Conservation (phyloP, 768 basidiomycete genomes). For the Hebeloma cylindrosporum region DNA sequence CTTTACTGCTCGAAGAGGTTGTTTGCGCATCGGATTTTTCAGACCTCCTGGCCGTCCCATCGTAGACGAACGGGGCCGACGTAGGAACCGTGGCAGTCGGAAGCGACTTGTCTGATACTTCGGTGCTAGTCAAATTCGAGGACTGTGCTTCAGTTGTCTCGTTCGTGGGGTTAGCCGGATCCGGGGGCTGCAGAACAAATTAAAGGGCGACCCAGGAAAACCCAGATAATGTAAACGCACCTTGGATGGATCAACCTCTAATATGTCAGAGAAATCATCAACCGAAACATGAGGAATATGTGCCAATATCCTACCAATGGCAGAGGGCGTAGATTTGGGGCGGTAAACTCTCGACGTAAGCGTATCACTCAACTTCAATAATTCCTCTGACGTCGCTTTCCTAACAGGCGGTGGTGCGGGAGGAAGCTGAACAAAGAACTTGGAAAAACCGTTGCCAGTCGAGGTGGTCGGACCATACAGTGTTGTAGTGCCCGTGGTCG, state of each 20-base stretch:
- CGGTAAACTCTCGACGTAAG: conserved; percentile 17
- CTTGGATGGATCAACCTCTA: conserved; percentile 4
- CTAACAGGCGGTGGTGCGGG: background rate
- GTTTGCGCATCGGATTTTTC: background rate
- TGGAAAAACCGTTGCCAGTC: conserved; percentile 3
- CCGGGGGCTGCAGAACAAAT: too few species aligned
- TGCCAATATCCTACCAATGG: conserved; percentile 15
- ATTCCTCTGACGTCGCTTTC: background rate
- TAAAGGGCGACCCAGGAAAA: too few species aligned
- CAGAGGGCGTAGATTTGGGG: conserved; percentile 8
- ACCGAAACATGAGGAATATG: conserved; percentile 18
- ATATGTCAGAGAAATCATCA: conserved; percentile 19
- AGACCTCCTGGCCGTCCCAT: conserved; percentile 14
- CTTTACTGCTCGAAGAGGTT: conserved; percentile 1
- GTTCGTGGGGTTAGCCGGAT: too few species aligned
- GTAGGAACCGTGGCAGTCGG: conserved; percentile 14
- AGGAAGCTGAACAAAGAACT: conserved; percentile 5
- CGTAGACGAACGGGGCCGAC: conserved; percentile 18
- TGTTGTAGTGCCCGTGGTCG: background rate
- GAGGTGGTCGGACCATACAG: too few species aligned
- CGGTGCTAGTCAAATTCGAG: too few species aligned
- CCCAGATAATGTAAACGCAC: too few species aligned
- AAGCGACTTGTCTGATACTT: background rate
- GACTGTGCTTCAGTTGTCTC: too few species aligned
- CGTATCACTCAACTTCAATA: background rate